phyloP scores from a whole-genome alignment of 192 early-diverging fungal species.

The Podila epigama region DNA sequence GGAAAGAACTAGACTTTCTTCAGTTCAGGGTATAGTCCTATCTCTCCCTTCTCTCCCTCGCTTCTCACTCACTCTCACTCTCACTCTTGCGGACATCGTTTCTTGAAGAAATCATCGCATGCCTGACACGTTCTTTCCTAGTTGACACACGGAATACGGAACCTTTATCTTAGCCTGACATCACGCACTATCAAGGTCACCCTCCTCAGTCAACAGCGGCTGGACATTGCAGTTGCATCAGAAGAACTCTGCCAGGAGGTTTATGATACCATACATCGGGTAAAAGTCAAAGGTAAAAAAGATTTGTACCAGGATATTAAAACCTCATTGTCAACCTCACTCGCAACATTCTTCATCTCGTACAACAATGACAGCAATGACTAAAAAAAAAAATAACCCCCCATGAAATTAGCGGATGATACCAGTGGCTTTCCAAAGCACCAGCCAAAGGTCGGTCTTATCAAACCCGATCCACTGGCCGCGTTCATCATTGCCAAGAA shows the following conservation, averaged over 20 bases:
- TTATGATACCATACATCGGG: constrained; percentile 4
- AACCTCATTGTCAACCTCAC: background rate
- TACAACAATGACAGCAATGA: background rate
- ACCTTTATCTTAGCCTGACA: constrained; percentile 5
- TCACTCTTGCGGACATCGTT: background rate
- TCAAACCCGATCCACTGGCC: constrained; percentile 16
- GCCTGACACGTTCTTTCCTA: background rate
- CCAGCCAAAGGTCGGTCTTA: constrained; percentile 23
- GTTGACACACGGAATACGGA: constrained; percentile 29
- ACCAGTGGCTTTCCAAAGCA: constrained; percentile 10
- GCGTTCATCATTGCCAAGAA: constrained; percentile 27
- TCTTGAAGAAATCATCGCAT: background rate
- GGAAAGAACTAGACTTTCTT: constrained; percentile 31
- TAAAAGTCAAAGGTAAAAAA: constrained; percentile 23
- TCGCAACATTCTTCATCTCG: background rate
- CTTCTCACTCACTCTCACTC: no score
- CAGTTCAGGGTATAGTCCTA: constrained; percentile 10
- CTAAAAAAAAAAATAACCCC: background rate
- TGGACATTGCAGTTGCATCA: constrained; percentile 13
- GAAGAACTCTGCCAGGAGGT: constrained; percentile 10
- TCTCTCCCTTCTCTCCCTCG: no score
- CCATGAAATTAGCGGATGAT: constrained; percentile 4
- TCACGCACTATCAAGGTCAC: constrained; percentile 15
- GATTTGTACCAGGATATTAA: background rate
- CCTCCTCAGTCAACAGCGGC: constrained; percentile 12